Percentiles rank a stretch among this genome's conserved stretches.
Evolutionary conservation across 805 yeast species (phyloP).

Genomic region (Yamadazyma insecticola): DNA sequence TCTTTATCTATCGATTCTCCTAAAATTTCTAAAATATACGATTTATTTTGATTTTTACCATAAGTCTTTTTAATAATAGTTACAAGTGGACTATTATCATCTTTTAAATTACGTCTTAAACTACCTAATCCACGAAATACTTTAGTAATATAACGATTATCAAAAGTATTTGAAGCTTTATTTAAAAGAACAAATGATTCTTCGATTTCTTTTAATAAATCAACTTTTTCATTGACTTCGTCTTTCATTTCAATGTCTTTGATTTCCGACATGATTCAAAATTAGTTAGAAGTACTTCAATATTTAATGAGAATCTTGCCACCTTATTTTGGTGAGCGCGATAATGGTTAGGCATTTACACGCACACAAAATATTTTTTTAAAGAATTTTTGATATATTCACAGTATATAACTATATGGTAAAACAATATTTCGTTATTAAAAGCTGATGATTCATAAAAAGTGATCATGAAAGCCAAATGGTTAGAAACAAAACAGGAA

Average conservation of each 20-base stretch:
- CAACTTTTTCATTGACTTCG: background rate
- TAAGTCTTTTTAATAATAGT: constrained; percentile 53
- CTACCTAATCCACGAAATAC: constrained; percentile 79
- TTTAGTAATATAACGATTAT: constrained; percentile 82
- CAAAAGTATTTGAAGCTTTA: constrained; percentile 68
- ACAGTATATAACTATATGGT: too few species aligned
- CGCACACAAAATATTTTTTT: too few species aligned
- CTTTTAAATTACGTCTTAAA: constrained; percentile 56
- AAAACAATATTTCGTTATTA: too few species aligned
- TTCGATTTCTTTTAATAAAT: constrained; percentile 27
- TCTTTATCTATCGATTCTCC: background rate
- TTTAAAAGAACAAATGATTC: constrained; percentile 43
- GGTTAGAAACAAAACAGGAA: too few species aligned
- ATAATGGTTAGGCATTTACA: too few species aligned
- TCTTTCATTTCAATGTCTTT: constrained; percentile 2
- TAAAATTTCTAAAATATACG: constrained; percentile 7
- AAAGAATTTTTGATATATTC: too few species aligned
- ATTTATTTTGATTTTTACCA: constrained; percentile 42
- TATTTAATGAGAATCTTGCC: too few species aligned
- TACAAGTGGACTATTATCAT: constrained; percentile 42
- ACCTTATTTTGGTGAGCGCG: too few species aligned
- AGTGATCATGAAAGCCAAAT: too few species aligned
- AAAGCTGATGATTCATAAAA: too few species aligned
- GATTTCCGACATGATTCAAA: constrained; percentile 14
- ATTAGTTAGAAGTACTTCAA: too few species aligned